phyloP scores from a whole-genome alignment of 78 protist genomes.

The Guillardia theta region DNA sequence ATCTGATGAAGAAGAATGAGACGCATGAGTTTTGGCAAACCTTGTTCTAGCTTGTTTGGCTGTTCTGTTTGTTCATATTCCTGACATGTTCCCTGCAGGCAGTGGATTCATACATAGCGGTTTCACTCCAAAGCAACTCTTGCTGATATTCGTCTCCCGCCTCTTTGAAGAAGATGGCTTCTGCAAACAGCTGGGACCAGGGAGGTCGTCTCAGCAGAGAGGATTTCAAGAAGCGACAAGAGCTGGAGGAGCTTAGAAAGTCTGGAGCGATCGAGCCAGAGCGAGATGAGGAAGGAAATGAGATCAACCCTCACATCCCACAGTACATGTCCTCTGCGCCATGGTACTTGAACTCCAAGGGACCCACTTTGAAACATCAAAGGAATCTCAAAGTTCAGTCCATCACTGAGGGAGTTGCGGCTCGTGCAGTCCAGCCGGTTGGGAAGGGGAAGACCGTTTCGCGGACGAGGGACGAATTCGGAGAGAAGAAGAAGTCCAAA shows the following conservation, averaged over 20 bases:
- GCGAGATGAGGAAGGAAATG: not conserved
- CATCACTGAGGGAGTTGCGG: not conserved
- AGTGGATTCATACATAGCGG: too few species aligned
- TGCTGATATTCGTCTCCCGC: too few species aligned
- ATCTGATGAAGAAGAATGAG: too few species aligned
- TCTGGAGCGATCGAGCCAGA: slow-evolving; percentile 24
- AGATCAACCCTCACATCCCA: slow-evolving; percentile 15
- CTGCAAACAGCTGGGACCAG: not conserved
- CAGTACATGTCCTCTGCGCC: not conserved
- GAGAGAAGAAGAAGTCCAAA: not conserved
- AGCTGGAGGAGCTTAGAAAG: not conserved
- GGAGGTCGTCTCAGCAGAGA: not conserved
- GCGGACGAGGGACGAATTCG: not conserved
- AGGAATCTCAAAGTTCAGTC: not conserved
- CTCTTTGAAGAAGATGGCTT: not conserved
- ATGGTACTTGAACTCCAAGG: not conserved
- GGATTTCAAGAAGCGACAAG: not conserved
- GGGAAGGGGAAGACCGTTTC: not conserved
- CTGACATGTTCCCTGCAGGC: too few species aligned
- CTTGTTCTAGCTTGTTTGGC: too few species aligned
- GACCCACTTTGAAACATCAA: not conserved
- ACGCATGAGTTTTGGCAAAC: too few species aligned
- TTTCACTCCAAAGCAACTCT: too few species aligned
- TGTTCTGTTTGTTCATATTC: too few species aligned
- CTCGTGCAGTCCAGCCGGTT: not conserved